phyloP scores from a whole-genome alignment of 495 filamentous ascomycete genomes.

The Terfezia boudieri region DNA sequence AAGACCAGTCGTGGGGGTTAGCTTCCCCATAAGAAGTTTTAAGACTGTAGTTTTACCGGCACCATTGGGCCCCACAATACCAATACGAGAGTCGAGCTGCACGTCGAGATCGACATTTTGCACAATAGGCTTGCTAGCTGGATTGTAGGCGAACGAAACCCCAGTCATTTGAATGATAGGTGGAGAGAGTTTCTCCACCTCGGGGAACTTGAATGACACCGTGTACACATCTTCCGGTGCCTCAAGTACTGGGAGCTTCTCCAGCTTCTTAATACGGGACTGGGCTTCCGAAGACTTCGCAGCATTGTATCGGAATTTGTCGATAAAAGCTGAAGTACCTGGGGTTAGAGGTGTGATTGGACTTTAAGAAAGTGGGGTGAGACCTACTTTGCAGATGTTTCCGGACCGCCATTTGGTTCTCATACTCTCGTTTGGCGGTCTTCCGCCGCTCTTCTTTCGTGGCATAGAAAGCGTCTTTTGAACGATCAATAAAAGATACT shows the following conservation, averaged over 20 bases:
- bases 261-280: conserved; percentile 94
- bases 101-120: conserved; percentile 81
- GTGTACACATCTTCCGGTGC: conserved; percentile 83
- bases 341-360: conserved; percentile 6
- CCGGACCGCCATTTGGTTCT: conserved; percentile 87
- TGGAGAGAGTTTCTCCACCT: conserved; percentile 90
- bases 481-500: neutral
- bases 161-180: conserved; percentile 94
- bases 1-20: conserved; percentile 51
- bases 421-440: conserved; percentile 90
- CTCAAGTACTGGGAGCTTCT: conserved; percentile 83
- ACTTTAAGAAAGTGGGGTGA: conserved; percentile 14
- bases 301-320: conserved; percentile 99
- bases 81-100: conserved; percentile 91
- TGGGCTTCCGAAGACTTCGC: conserved; percentile 97
- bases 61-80: conserved; percentile 96
- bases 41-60: conserved; percentile 95
- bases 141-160: conserved; percentile 75
- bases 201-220: conserved; percentile 94
- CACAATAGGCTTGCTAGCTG: conserved; percentile 51
- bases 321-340: conserved; percentile 53
- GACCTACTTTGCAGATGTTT: conserved; percentile 41
- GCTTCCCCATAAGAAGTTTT: conserved; percentile 76
- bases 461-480: conserved; percentile 72
- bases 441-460: conserved; percentile 94